phyloP scores from a whole-genome alignment of 352 stramenopile species.

The Pythium diclinum region DNA sequence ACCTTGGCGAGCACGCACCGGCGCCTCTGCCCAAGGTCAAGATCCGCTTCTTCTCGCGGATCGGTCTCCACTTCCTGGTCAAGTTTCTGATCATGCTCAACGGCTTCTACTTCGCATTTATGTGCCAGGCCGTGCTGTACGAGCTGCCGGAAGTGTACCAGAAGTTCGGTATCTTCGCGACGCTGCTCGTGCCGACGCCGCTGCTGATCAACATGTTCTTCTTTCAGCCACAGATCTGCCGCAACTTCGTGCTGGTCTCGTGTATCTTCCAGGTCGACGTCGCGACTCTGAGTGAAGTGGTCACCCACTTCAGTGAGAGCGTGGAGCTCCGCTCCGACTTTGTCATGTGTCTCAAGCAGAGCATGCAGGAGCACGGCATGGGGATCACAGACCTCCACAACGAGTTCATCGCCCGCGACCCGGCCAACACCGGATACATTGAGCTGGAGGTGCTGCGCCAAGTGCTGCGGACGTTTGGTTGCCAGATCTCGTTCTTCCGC shows the following conservation, averaged over 20 bases:
- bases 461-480: conserved; percentile 17
- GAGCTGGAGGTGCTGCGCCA: conserved; percentile 19
- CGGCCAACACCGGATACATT: conserved; percentile 2
- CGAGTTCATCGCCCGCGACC: conserved; percentile 13
- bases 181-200: conserved; percentile 10
- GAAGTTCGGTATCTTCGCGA: conserved; percentile 3
- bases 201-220: conserved; percentile 26
- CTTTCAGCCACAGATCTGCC: conserved; percentile 23
- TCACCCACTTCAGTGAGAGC: conserved; percentile 24
- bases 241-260: conserved; percentile 22
- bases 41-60: conserved; percentile 26
- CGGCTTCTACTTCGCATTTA: conserved; percentile 25
- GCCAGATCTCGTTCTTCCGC: conserved; percentile 25
- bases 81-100: conserved; percentile 28
- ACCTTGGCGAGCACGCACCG: background rate
- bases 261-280: conserved; percentile 23
- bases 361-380: conserved; percentile 5
- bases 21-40: conserved; percentile 14
- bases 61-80: conserved; percentile 20
- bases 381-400: conserved; percentile 5
- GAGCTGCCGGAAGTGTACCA: conserved; percentile 21
- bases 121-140: conserved; percentile 24
- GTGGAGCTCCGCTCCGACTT: conserved; percentile 23
- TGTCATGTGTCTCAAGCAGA: conserved; percentile 22
- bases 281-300: conserved; percentile 18